Evolutionary conservation across 225 moss, liverwort and hornwort species (phyloP).

Genomic region (Pseudisothecium myosuroides): DNA sequence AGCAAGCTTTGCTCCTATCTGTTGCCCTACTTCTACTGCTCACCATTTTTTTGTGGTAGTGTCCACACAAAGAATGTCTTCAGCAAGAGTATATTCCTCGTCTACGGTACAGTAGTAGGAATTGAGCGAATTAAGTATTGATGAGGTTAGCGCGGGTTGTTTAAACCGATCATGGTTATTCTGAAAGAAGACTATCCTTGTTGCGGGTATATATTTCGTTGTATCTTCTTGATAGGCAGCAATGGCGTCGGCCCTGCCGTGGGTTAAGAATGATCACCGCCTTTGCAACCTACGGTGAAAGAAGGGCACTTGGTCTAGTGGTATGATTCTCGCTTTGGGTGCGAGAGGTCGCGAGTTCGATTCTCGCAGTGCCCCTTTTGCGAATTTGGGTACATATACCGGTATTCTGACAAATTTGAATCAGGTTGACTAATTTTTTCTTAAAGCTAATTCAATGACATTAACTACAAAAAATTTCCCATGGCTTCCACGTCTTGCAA

Average conservation of each 20-base stretch:
- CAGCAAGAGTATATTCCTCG: not conserved
- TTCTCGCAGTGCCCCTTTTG: constrained; percentile 4
- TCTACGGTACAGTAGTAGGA: no score
- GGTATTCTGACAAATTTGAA: no score
- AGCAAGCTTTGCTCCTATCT: not conserved
- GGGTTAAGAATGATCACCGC: accelerated
- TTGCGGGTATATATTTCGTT: accelerated
- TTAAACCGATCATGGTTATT: accelerated
- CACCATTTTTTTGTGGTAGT: not conserved
- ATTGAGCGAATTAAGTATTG: not conserved
- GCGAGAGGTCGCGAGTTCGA: constrained; percentile 17
- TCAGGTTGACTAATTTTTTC: no score
- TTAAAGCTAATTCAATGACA: no score
- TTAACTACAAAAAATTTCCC: no score
- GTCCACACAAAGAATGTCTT: not conserved
- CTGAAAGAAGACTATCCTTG: accelerated
- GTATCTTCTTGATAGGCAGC: accelerated
- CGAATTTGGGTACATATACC: not conserved
- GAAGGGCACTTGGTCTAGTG: not conserved
- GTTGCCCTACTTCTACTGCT: not conserved
- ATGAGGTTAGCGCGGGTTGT: no score
- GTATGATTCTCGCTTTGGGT: constrained; percentile 17
- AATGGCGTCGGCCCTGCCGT: accelerated
- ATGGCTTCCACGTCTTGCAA: not conserved
- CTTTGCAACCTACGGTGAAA: accelerated